Evolutionary conservation across 768 basidiomycete genomes (phyloP).

Genomic region (Trametes cubensis): DNA sequence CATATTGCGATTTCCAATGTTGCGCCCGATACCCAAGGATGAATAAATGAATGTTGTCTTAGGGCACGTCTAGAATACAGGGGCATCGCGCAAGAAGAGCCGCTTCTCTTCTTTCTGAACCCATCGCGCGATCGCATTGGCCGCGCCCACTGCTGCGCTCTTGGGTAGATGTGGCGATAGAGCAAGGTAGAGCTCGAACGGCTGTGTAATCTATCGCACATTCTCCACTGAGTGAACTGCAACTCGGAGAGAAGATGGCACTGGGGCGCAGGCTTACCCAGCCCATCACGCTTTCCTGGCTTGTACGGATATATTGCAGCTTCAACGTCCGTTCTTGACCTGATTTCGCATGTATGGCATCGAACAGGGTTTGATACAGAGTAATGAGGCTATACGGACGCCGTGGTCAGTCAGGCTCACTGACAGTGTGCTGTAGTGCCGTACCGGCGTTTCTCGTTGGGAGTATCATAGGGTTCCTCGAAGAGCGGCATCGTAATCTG

Average conservation of each 20-base stretch:
- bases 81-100: constrained; percentile 86
- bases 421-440: constrained; percentile 12
- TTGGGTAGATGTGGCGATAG: constrained; percentile 85
- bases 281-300: constrained; percentile 87
- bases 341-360: constrained; percentile 88
- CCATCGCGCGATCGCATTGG: constrained; percentile 89
- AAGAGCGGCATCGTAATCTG: constrained; percentile 87
- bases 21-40: too few species aligned
- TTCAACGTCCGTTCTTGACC: constrained; percentile 81
- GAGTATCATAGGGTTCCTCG: constrained; percentile 79
- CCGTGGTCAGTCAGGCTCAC: constrained; percentile 15
- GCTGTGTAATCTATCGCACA: constrained; percentile 76
- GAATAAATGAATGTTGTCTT: too few species aligned
- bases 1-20: too few species aligned
- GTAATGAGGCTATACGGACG: constrained; percentile 64
- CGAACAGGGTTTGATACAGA: constrained; percentile 85
- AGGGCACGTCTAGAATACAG: constrained; percentile 63
- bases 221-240: not conserved
- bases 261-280: constrained; percentile 65
- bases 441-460: constrained; percentile 63
- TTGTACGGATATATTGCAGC: constrained; percentile 83
- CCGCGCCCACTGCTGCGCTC: constrained; percentile 83
- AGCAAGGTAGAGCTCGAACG: constrained; percentile 88
- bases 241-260: not conserved
- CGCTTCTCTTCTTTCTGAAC: constrained; percentile 83